A percentile compares a stretch with the other conserved stretches of the same genome.
Conservation (phyloP, 306 rosid genomes). For the Psophocarpus tetragonolobus region DNA sequence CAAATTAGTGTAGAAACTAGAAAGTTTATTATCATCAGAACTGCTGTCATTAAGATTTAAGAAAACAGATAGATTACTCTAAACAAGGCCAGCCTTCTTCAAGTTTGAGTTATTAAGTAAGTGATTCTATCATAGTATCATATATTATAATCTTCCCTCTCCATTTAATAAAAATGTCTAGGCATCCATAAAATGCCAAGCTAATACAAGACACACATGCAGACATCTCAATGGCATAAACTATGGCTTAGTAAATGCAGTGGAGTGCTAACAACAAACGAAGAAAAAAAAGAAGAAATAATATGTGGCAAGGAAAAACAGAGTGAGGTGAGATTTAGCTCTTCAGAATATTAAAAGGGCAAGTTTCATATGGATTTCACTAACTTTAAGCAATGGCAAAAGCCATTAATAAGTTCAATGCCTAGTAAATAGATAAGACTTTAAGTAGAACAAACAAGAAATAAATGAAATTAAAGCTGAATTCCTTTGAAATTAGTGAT, state of each 20-base stretch:
- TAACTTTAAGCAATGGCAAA: not conserved
- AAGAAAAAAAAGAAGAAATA: not conserved
- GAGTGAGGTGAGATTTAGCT: not conserved
- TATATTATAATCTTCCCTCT: not conserved
- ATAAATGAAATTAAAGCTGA: constrained; percentile 1
- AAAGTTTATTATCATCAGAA: not conserved
- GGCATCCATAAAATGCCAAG: not conserved
- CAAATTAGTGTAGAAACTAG: constrained; percentile 11
- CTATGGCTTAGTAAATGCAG: not conserved
- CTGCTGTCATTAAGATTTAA: not conserved
- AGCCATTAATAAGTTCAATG: not conserved
- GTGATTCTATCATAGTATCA: not conserved
- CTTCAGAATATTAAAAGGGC: not conserved
- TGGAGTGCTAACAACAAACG: not conserved
- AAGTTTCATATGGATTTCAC: not conserved
- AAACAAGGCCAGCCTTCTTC: not conserved
- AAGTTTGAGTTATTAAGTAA: not conserved
- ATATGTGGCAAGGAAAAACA: not conserved
- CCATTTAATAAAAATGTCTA: constrained; percentile 4
- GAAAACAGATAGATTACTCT: not conserved
- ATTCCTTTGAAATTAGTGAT: constrained; percentile 23
- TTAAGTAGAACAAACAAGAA: constrained; percentile 22
- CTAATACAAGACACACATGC: not conserved
- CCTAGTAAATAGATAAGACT: not conserved
- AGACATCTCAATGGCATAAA: constrained; percentile 4